These are phyloP conservation scores for Rhodotorula sp. DNA, from an alignment of 1,284 basidiomycete genomes.

Conservation along the genomic window DNA sequence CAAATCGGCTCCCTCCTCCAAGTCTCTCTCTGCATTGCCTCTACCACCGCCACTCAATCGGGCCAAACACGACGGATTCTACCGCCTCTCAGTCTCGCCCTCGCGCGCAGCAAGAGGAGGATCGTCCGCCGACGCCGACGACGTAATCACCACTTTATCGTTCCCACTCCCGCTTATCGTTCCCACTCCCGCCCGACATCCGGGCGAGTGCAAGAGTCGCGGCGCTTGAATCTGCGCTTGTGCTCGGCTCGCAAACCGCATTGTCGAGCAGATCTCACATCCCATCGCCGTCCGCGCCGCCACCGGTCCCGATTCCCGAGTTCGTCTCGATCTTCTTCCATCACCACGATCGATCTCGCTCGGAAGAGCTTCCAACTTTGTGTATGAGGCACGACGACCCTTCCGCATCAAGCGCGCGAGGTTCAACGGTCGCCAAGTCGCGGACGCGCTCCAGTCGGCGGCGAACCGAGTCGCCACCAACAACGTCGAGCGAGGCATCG, in stretches of 20 bases:
- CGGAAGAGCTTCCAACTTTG: neutral
- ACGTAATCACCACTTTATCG: neutral
- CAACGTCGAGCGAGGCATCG: too few relatives aligned
- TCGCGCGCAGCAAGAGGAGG: neutral
- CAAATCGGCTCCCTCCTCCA: neutral
- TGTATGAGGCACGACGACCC: too few relatives aligned
- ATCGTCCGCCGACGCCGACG: too few relatives aligned
- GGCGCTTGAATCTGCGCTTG: neutral
- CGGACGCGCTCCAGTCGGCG: too few relatives aligned
- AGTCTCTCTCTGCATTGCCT: neutral
- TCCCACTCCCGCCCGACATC: neutral
- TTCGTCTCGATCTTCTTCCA: constrained; percentile 6
- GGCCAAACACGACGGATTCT: neutral
- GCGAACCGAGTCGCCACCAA: too few relatives aligned
- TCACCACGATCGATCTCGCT: neutral
- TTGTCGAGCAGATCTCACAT: neutral
- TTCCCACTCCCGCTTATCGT: constrained; percentile 3
- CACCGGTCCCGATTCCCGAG: neutral
- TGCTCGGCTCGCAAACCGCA: neutral
- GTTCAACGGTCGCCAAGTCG: neutral
- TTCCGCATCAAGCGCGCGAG: neutral
- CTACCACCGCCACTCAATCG: neutral
- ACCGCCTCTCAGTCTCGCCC: neutral
- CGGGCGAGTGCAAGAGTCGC: neutral
- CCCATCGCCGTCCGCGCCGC: neutral